phyloP scores from a whole-genome alignment of 176 grass and related monocot genomes.

The Paspalum vaginatum region DNA sequence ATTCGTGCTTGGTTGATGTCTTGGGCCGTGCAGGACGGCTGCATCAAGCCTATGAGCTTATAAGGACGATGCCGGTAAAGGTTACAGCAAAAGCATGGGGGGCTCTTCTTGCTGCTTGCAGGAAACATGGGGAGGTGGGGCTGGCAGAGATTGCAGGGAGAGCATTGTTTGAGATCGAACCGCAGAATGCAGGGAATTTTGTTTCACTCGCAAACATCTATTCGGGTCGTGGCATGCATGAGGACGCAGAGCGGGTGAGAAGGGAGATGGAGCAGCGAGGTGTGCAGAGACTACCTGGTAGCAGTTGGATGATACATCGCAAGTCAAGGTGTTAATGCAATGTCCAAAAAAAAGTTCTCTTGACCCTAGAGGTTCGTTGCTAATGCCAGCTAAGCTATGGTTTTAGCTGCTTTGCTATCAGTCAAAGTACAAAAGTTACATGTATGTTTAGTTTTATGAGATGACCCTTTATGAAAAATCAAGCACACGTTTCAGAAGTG shows the following conservation, averaged over 20 bases:
- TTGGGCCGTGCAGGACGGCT: constrained; percentile 67
- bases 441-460: constrained; percentile 26
- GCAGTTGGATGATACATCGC: constrained; percentile 61
- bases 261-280: constrained; percentile 63
- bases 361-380: neutral
- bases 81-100: constrained; percentile 72
- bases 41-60: constrained; percentile 62
- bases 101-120: constrained; percentile 75
- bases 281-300: constrained; percentile 48
- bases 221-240: constrained; percentile 56
- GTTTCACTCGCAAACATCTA: constrained; percentile 64
- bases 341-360: neutral
- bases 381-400: constrained; percentile 23
- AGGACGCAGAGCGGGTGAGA: constrained; percentile 57
- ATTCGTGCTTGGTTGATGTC: constrained; percentile 74
- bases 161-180: constrained; percentile 69
- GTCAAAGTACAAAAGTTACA: neutral
- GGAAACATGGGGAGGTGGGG: constrained; percentile 61
- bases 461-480: constrained; percentile 11
- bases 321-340: constrained; percentile 35
- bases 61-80: constrained; percentile 57
- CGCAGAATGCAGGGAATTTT: constrained; percentile 74
- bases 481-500: constrained; percentile 4
- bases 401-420: constrained; percentile 7
- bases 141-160: constrained; percentile 61